phyloP scores from a whole-genome alignment of 73 alveolate species.

The Tetrahymena malaccensis region DNA sequence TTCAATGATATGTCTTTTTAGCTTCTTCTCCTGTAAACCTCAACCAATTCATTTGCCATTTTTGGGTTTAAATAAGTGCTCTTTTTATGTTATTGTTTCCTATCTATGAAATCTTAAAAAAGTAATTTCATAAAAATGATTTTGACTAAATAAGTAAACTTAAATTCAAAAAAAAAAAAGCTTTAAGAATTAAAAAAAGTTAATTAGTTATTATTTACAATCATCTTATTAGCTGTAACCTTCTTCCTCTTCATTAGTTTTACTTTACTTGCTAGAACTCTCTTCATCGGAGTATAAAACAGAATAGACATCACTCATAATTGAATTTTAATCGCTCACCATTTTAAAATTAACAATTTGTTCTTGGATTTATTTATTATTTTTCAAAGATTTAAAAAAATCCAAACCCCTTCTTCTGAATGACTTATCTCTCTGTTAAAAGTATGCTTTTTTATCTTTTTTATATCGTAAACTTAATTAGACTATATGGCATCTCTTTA shows the following conservation, averaged over 20 bases:
- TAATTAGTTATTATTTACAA: background rate
- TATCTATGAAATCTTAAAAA: background rate
- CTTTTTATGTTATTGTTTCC: background rate
- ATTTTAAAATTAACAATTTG: background rate
- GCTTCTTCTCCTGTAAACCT: background rate
- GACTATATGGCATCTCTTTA: background rate
- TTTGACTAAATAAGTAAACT: too few relatives aligned
- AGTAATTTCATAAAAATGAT: too few relatives aligned
- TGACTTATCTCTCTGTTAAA: background rate
- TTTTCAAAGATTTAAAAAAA: background rate
- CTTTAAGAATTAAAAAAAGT: background rate
- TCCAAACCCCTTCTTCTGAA: background rate
- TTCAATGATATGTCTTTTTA: background rate
- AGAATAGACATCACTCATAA: background rate
- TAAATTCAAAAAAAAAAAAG: too few relatives aligned
- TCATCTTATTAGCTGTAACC: background rate
- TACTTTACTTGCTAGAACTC: background rate
- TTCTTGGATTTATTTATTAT: background rate
- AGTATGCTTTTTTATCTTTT: background rate
- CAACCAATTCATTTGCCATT: background rate
- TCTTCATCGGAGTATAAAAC: background rate
- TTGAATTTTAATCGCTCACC: background rate
- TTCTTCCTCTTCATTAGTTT: background rate
- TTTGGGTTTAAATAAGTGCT: background rate
- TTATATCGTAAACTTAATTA: background rate